Evolutionary conservation across 2,329 filamentous ascomycete species (phyloP).

Genomic region (Fusarium burgessii): DNA sequence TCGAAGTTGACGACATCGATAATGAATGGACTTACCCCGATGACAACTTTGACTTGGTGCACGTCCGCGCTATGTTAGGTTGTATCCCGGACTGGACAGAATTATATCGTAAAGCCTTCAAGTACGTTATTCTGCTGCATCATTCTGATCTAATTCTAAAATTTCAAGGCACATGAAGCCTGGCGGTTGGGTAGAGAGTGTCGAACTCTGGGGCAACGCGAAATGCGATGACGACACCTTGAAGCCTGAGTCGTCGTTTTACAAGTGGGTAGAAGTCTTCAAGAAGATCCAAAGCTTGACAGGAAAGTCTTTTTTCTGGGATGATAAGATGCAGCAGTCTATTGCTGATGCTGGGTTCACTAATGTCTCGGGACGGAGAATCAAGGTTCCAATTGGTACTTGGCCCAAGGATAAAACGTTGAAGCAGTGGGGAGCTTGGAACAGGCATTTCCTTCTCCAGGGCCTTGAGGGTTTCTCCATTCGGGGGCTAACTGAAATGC

Average conservation of each 20-base stretch:
- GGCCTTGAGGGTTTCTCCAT: constrained; percentile 44
- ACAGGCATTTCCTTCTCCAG: constrained; percentile 39
- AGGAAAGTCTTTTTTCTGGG: constrained; percentile 31
- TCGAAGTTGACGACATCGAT: constrained; percentile 73
- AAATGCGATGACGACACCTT: constrained; percentile 45
- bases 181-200: constrained; percentile 37
- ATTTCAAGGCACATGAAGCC: constrained; percentile 19
- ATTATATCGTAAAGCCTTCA: constrained; percentile 61
- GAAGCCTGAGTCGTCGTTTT: constrained; percentile 19
- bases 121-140: constrained; percentile 52
- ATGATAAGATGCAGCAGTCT: constrained; percentile 12
- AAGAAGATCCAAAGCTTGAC: constrained; percentile 16
- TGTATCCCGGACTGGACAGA: constrained; percentile 64
- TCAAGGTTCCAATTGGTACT: constrained; percentile 41
- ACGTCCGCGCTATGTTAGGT: constrained; percentile 66
- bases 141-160: constrained; percentile 48
- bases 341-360: constrained; percentile 39
- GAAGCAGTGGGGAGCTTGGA: constrained; percentile 46
- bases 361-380: constrained; percentile 26
- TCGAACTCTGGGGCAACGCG: constrained; percentile 36
- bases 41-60: constrained; percentile 68
- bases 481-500: constrained; percentile 36
- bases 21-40: constrained; percentile 60
- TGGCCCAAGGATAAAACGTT: constrained; percentile 50
- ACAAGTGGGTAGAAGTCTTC: constrained; percentile 22